Evolutionary conservation across 2,329 filamentous ascomycete species (phyloP).

Genomic region (Didymella pinodella): DNA sequence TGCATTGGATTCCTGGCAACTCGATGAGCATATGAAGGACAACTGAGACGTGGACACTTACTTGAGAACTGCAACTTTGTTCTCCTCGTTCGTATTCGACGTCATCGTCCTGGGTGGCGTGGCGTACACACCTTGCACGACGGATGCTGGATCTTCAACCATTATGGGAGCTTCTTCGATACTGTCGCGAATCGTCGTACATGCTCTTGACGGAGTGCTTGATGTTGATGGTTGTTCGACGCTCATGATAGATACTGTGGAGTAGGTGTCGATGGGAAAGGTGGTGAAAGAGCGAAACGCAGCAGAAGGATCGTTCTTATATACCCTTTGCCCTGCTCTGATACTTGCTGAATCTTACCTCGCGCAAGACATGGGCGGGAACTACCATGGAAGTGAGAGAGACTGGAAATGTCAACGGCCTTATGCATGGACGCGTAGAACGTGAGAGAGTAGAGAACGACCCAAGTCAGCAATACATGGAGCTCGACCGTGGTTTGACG

Average conservation of each 20-base stretch:
- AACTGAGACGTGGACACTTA: neutral
- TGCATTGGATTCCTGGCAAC: slow-evolving; percentile 16
- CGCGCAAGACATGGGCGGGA: neutral
- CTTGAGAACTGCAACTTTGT: neutral
- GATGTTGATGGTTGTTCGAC: neutral
- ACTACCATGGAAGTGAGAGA: neutral
- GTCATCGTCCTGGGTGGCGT: neutral
- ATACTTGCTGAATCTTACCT: slow-evolving; percentile 2
- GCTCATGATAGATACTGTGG: neutral
- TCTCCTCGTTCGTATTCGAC: neutral
- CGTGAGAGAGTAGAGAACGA: neutral
- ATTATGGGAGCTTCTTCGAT: neutral
- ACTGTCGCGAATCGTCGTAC: neutral
- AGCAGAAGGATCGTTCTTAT: neutral
- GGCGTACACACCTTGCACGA: neutral
- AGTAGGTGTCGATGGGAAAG: neutral
- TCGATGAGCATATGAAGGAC: neutral
- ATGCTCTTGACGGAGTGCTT: neutral
- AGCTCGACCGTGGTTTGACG: too few species aligned
- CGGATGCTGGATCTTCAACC: neutral
- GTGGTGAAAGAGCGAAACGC: neutral
- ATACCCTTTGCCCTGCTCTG: neutral
- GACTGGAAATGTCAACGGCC: too few species aligned
- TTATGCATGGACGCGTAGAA: too few species aligned
- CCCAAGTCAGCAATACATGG: neutral